Percentiles rank a stretch among this genome's conserved stretches.
These are phyloP conservation scores for Myxozyma monticola DNA, from an alignment of 805 yeast genomes.

Conservation along the genomic window DNA sequence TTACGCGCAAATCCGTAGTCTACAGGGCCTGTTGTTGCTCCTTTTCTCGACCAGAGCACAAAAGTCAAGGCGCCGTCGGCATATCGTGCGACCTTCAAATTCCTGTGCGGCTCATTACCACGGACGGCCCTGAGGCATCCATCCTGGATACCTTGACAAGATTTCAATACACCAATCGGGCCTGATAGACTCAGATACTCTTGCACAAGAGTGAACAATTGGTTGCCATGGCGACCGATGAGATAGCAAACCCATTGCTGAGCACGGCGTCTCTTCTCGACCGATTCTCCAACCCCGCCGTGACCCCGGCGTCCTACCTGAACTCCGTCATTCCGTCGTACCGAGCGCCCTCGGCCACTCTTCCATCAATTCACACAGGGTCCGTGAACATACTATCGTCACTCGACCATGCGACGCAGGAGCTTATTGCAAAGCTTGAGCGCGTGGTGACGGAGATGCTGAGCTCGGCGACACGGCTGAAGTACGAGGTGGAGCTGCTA, in stretches of 20 bases:
- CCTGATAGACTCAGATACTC: too few relatives aligned
- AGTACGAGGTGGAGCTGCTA: slow-evolving; percentile 29
- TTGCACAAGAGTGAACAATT: not conserved
- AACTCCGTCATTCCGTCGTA: slow-evolving; percentile 23
- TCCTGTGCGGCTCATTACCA: too few relatives aligned
- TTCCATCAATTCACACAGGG: slow-evolving; percentile 24
- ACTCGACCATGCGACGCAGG: slow-evolving; percentile 27
- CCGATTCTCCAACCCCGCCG: slow-evolving; percentile 21
- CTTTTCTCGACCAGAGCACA: too few relatives aligned
- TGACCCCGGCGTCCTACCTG: slow-evolving; percentile 24
- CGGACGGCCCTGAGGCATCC: too few relatives aligned
- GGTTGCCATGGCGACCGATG: not conserved
- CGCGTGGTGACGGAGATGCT: slow-evolving; percentile 27
- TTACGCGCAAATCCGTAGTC: too few relatives aligned
- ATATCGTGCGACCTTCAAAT: too few relatives aligned
- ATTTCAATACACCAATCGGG: too few relatives aligned
- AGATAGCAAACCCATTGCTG: not conserved
- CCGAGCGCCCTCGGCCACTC: slow-evolving; percentile 8
- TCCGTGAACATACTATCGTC: slow-evolving; percentile 24
- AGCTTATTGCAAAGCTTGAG: slow-evolving; percentile 24
- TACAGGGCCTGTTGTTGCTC: too few relatives aligned
- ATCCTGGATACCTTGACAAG: too few relatives aligned
- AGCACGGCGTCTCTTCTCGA: slow-evolving; percentile 14
- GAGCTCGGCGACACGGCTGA: slow-evolving; percentile 20
- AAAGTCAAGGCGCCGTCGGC: too few relatives aligned